phyloP scores from a whole-genome alignment of 176 grass and related monocot genomes.

The Triticum aestivum region DNA sequence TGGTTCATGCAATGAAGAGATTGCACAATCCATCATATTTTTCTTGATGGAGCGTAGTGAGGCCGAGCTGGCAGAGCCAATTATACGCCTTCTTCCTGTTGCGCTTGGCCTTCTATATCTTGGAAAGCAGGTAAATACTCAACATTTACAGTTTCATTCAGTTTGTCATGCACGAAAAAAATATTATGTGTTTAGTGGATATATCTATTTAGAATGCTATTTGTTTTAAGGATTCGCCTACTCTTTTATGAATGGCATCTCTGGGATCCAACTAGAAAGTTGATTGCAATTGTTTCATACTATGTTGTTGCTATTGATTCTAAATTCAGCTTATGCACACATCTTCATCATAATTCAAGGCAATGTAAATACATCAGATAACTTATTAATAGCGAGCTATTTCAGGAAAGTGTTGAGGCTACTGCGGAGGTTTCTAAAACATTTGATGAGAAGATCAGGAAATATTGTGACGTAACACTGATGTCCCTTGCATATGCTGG shows the following conservation, averaged over 20 bases:
- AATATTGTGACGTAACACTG: conserved; percentile 96
- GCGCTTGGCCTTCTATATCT: conserved; percentile 96
- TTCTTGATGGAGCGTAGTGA: conserved; percentile 90
- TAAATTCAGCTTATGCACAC: background rate
- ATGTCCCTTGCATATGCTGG: conserved; percentile 97
- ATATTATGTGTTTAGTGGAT: background rate
- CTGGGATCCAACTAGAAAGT: background rate
- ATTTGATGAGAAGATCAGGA: conserved; percentile 98
- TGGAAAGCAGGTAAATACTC: conserved; percentile 79
- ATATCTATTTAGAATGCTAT: background rate
- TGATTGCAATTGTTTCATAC: background rate
- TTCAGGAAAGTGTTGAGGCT: conserved; percentile 85
- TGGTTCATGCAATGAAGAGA: conserved; percentile 98
- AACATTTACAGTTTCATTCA: background rate
- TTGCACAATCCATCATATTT: conserved; percentile 92
- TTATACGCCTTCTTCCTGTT: conserved; percentile 84
- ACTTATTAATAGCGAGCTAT: background rate
- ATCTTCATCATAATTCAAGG: background rate
- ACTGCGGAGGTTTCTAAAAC: conserved; percentile 93
- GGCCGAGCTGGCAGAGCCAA: conserved; percentile 71
- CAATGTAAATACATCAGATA: background rate
- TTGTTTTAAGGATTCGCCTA: conserved; percentile 5
- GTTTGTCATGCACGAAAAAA: background rate
- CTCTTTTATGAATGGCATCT: background rate
- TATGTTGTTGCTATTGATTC: background rate